Evolutionary conservation across 1,284 basidiomycete species (phyloP), one percentile per base, ranked within the genome.

Genomic region (Cryptococcus sp.): DNA sequence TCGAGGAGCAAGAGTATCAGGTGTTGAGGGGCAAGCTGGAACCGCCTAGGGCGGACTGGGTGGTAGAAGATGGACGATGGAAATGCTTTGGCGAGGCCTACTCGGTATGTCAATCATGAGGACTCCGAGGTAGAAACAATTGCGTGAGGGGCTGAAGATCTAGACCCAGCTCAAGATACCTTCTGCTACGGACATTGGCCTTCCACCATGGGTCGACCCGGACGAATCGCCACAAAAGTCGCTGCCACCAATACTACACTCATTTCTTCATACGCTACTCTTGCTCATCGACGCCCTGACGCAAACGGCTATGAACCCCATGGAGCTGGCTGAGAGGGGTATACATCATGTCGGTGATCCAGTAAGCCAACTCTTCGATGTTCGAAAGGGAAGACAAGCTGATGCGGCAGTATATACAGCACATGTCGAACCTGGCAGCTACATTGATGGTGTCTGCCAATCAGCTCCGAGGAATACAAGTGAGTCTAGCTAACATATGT

Each of bases 381-480:
- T 21, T 7, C 23, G 10, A 7, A 19, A 21, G 7, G 26, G 22
- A 2, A 7, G n/a, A 4, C 5, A 4, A n/a, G 18, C 9, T 36
- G 23, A 43, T 22, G 1, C 5, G n/a, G 16, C 52, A 70, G 69
- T 72, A 70, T 41, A 64, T 72, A 21, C 67, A 70, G 53, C 69
- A 72, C 47, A 39, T 72, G 35, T 60, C 57, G 1, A 70, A 72
- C 48, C 50, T 72, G 9, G 59, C 66, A 0, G 67, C 68, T 12
- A 68, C 57, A 2, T 68, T 71, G 64, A 71, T 71, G 65, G 60
- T 71, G 0, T 50, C 64, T 5, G 62, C 63, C 2, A 71, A 71
- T 43, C 64, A 68, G 53, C 58, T 66, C 3, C 53, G 69, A 2
- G 55, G 59, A 5, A 57, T 65, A 3, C 69, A 71, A 40, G 62